These are phyloP conservation scores for Phytophthora melonis DNA, from an alignment of 352 stramenopile species.

Conservation along the genomic window DNA sequence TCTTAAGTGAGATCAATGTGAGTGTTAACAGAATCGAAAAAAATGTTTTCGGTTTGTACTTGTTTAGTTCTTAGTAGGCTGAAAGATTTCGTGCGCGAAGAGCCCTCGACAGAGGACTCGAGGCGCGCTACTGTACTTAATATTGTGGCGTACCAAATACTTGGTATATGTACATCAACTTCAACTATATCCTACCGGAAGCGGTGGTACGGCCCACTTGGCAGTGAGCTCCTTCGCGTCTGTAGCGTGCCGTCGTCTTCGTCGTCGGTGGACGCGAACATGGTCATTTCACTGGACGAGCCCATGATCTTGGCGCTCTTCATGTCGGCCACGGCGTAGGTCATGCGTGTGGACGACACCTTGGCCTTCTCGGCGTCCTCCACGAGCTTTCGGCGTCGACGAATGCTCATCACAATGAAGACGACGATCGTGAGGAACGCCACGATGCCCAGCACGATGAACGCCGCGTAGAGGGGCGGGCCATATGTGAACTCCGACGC, in stretches of 20 bases:
- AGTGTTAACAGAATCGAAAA: no score
- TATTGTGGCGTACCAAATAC: no score
- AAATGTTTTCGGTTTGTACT: no score
- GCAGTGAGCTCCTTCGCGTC: constrained; percentile 32
- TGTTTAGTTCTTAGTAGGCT: no score
- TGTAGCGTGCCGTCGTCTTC: background rate
- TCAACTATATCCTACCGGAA: constrained; percentile 40
- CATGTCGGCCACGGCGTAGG: constrained; percentile 35
- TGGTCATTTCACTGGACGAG: constrained; percentile 28
- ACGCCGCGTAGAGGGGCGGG: constrained; percentile 38
- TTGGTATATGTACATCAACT: background rate
- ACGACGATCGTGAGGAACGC: constrained; percentile 52
- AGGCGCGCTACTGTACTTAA: no score
- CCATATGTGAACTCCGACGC: constrained; percentile 39
- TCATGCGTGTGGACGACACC: constrained; percentile 29
- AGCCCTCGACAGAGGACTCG: no score
- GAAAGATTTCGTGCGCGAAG: no score
- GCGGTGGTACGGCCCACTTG: constrained; percentile 40
- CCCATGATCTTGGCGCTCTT: constrained; percentile 36
- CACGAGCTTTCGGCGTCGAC: constrained; percentile 40
- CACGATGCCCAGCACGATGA: constrained; percentile 34
- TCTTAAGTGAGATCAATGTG: no score
- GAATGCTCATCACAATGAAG: constrained; percentile 51
- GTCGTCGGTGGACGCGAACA: constrained; percentile 21
- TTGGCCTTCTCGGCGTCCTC: constrained; percentile 51